phyloP scores from a whole-genome alignment of 371 early-diverging fungal genomes.

The Mucor indicus region DNA sequence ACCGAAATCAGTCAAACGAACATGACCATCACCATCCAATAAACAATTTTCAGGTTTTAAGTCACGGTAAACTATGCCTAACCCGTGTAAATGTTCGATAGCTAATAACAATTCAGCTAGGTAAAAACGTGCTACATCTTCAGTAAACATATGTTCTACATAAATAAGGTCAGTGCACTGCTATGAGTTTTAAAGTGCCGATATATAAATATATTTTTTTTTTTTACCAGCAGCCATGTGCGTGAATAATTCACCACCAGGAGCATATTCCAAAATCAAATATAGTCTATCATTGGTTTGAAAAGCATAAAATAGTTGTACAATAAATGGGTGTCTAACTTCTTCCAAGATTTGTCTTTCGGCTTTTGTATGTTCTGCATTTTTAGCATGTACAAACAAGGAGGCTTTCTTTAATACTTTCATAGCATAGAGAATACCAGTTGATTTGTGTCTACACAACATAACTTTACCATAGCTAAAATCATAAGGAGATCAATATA shows the following conservation, averaged over 20 bases:
- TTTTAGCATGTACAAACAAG: constrained; percentile 66
- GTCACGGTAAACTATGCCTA: constrained; percentile 87
- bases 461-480: constrained; percentile 44
- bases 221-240: constrained; percentile 37
- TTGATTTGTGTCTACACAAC: constrained; percentile 35
- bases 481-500: not conserved
- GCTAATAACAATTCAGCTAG: constrained; percentile 83
- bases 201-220: not conserved
- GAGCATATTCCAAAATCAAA: constrained; percentile 95
- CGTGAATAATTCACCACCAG: constrained; percentile 97
- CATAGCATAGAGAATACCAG: constrained; percentile 80
- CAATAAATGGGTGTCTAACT: constrained; percentile 89
- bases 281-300: constrained; percentile 89
- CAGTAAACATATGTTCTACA: constrained; percentile 77
- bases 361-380: constrained; percentile 69
- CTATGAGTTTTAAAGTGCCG: not conserved
- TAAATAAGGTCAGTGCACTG: not conserved
- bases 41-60: constrained; percentile 90
- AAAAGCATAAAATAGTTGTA: constrained; percentile 92
- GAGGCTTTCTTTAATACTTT: constrained; percentile 90
- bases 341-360: constrained; percentile 78
- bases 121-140: constrained; percentile 78
- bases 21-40: constrained; percentile 75
- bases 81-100: constrained; percentile 81
- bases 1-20: constrained; percentile 90